phyloP scores from a whole-genome alignment of 2,329 filamentous ascomycete genomes.

The Penicillium brasilianum region DNA sequence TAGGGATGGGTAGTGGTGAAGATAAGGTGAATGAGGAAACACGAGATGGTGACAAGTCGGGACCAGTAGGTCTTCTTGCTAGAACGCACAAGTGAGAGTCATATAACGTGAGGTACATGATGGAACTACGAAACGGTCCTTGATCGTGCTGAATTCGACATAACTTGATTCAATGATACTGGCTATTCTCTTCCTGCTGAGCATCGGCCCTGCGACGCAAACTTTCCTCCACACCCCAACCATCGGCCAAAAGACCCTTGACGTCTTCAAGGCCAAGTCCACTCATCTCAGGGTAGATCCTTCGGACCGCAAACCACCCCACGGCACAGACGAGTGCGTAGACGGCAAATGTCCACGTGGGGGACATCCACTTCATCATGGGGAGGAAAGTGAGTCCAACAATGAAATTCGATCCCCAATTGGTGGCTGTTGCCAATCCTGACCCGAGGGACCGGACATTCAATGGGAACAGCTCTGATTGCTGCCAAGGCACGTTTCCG shows the following conservation, averaged over 20 bases:
- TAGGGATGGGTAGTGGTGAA: background rate
- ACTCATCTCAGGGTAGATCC: constrained; percentile 84
- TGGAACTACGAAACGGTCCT: background rate
- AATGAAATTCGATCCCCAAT: constrained; percentile 86
- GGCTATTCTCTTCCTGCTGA: constrained; percentile 1
- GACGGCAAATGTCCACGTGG: constrained; percentile 77
- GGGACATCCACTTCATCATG: constrained; percentile 77
- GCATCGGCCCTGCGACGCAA: constrained; percentile 25
- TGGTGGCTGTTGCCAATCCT: constrained; percentile 71
- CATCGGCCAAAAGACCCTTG: constrained; percentile 69
- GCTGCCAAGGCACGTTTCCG: constrained; percentile 95
- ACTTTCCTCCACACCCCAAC: constrained; percentile 70
- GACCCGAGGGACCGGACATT: constrained; percentile 67
- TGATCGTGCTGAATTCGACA: background rate
- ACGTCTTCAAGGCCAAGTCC: constrained; percentile 83
- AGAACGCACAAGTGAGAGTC: background rate
- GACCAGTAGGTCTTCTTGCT: background rate
- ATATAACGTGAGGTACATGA: background rate
- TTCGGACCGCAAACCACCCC: constrained; percentile 72
- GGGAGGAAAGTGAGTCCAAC: constrained; percentile 87
- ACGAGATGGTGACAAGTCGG: background rate
- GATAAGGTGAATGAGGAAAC: background rate
- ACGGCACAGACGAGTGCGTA: constrained; percentile 72
- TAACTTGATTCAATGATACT: background rate
- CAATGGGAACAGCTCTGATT: constrained; percentile 84